Evolutionary conservation across 306 rosid species (phyloP).

Genomic region (Ceratonia siliqua): DNA sequence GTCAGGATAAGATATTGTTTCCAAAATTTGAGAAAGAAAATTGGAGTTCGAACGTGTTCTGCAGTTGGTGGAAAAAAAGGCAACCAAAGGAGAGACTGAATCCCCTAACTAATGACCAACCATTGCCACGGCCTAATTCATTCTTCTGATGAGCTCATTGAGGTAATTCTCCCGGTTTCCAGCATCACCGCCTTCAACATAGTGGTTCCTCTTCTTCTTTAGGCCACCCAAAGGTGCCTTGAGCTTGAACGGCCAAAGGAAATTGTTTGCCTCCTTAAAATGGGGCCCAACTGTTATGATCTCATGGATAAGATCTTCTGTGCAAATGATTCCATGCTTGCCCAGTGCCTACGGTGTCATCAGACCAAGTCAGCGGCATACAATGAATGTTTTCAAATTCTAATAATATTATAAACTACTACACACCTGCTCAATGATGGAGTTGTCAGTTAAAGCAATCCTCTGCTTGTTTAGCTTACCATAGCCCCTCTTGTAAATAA

Average conservation of each 20-base stretch:
- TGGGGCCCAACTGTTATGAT: constrained; percentile 84
- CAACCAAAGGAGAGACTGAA: constrained; percentile 12
- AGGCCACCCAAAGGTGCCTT: constrained; percentile 94
- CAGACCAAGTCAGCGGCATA: constrained; percentile 17
- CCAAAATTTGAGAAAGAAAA: constrained; percentile 35
- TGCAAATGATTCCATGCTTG: constrained; percentile 64
- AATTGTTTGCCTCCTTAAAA: constrained; percentile 88
- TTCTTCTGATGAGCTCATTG: constrained; percentile 85
- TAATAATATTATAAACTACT: background rate
- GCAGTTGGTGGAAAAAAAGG: too few relatives aligned
- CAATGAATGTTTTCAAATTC: background rate
- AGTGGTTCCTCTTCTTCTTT: constrained; percentile 91
- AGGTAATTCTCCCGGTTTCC: constrained; percentile 87
- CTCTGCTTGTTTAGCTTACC: constrained; percentile 81
- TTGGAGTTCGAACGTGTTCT: constrained; percentile 22
- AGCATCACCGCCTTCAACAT: constrained; percentile 95
- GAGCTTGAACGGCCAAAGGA: constrained; percentile 92
- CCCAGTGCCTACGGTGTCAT: constrained; percentile 62
- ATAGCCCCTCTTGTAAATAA: constrained; percentile 80
- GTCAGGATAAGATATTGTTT: too few relatives aligned
- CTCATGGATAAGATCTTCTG: constrained; percentile 87
- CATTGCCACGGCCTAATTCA: constrained; percentile 48
- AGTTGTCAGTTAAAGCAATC: constrained; percentile 70
- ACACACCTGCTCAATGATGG: constrained; percentile 70
- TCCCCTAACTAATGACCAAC: constrained; percentile 4